Conservation (phyloP, 768 basidiomycete species). For the Asterophora lycoperdoides region DNA sequence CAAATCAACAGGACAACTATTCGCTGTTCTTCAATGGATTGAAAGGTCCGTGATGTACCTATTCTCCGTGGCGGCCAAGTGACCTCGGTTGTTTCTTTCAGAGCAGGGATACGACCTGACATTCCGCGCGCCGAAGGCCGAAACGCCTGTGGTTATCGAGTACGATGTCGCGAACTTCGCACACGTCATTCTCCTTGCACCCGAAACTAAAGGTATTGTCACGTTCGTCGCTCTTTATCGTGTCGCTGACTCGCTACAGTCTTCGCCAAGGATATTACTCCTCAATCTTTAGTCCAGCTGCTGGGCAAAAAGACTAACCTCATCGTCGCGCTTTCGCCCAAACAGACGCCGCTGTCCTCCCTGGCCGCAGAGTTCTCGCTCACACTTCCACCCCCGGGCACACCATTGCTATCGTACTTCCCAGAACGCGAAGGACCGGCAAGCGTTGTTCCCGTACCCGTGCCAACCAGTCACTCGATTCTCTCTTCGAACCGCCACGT, state of each 20-base stretch:
- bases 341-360: slow-evolving; percentile 66
- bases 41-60: slow-evolving; percentile 44
- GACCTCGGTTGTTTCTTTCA: slow-evolving; percentile 24
- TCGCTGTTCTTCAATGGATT: slow-evolving; percentile 80
- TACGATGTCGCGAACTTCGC: slow-evolving; percentile 74
- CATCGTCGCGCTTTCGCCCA: slow-evolving; percentile 75
- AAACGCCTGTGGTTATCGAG: slow-evolving; percentile 57
- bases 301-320: slow-evolving; percentile 74
- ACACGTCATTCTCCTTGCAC: slow-evolving; percentile 84
- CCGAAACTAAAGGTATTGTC: slow-evolving; percentile 79
- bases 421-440: slow-evolving; percentile 63
- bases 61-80: slow-evolving; percentile 1
- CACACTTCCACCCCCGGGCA: slow-evolving; percentile 79
- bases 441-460: slow-evolving; percentile 61
- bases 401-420: slow-evolving; percentile 84
- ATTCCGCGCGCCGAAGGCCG: slow-evolving; percentile 80
- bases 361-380: slow-evolving; percentile 91
- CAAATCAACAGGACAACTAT: slow-evolving; percentile 64
- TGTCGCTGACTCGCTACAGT: slow-evolving; percentile 34
- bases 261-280: slow-evolving; percentile 71
- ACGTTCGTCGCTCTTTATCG: neutral
- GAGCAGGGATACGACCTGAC: slow-evolving; percentile 83
- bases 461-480: slow-evolving; percentile 38
- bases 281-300: slow-evolving; percentile 72
- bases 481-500: slow-evolving; percentile 48